phyloP scores from a whole-genome alignment of 2,329 filamentous ascomycete species.

The Calonectria pauciramosa region DNA sequence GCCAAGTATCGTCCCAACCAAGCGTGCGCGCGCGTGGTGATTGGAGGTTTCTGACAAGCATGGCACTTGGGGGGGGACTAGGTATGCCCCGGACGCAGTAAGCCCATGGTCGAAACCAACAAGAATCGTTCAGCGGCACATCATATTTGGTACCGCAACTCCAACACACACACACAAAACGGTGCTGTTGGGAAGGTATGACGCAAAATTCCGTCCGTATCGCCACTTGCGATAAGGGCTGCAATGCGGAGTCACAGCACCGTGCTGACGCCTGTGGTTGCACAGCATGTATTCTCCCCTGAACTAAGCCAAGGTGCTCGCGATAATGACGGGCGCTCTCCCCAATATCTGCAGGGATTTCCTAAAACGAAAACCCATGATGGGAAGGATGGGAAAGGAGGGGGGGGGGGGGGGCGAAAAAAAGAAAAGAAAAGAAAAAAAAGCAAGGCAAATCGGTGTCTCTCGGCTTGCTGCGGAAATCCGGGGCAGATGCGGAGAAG shows the following conservation, averaged over 20 bases:
- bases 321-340: not conserved
- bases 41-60: not conserved
- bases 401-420: not conserved
- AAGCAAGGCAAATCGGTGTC: slow-evolving; percentile 9
- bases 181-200: slow-evolving; percentile 8
- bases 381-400: not conserved
- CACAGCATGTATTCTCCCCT: slow-evolving; percentile 7
- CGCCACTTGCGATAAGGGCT: slow-evolving; percentile 6
- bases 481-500: slow-evolving; percentile 30
- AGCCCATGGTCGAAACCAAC: not conserved
- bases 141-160: slow-evolving; percentile 12
- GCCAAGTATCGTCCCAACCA: not conserved
- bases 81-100: not conserved
- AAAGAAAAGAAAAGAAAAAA: not conserved
- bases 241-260: not conserved
- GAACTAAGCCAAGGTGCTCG: slow-evolving; percentile 10
- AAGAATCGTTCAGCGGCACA: not conserved
- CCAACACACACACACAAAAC: slow-evolving; percentile 9
- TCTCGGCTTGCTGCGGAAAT: slow-evolving; percentile 27
- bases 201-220: not conserved
- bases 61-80: not conserved
- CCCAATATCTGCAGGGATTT: slow-evolving; percentile 19
- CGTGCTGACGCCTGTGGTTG: slow-evolving; percentile 6
- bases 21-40: not conserved
- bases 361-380: slow-evolving; percentile 10